These are phyloP conservation scores for Neurospora sp. DNA, from an alignment of 495 filamentous ascomycete species.

Conservation along the genomic window DNA sequence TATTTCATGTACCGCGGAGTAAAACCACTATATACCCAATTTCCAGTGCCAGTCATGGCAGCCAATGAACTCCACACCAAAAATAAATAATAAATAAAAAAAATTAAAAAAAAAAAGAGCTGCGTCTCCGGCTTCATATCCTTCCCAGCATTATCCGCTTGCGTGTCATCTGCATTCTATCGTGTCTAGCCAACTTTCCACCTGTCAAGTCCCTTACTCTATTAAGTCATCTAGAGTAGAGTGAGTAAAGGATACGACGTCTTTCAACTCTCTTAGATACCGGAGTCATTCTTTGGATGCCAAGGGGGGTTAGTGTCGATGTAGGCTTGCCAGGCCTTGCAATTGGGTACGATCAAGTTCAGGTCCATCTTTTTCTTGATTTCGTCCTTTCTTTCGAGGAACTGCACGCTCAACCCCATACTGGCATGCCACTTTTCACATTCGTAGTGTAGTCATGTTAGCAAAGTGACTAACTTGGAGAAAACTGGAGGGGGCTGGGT, in stretches of 20 bases:
- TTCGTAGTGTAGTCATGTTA: background rate
- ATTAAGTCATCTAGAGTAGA: background rate
- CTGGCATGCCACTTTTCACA: slow-evolving; percentile 25
- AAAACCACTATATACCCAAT: background rate
- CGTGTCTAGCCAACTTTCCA: background rate
- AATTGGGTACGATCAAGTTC: slow-evolving; percentile 3
- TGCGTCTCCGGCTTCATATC: background rate
- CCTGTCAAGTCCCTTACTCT: background rate
- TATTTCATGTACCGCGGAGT: background rate
- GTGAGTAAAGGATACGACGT: background rate
- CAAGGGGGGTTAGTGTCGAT: background rate
- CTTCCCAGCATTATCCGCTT: background rate
- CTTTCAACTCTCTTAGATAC: background rate
- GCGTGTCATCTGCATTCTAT: background rate
- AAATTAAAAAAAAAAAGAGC: background rate
- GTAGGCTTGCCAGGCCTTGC: slow-evolving; percentile 9
- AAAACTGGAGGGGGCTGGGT: background rate
- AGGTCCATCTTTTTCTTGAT: slow-evolving; percentile 6
- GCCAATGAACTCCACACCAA: background rate
- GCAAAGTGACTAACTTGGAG: background rate
- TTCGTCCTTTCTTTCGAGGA: slow-evolving; percentile 25
- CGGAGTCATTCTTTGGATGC: background rate
- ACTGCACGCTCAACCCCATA: slow-evolving; percentile 36
- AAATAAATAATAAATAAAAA: too few species aligned
- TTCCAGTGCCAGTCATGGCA: background rate